Evolutionary conservation across 169 alveolate genomes (phyloP), one percentile per base, ranked within the genome.

Genomic region (Eimeria sp.): DNA sequence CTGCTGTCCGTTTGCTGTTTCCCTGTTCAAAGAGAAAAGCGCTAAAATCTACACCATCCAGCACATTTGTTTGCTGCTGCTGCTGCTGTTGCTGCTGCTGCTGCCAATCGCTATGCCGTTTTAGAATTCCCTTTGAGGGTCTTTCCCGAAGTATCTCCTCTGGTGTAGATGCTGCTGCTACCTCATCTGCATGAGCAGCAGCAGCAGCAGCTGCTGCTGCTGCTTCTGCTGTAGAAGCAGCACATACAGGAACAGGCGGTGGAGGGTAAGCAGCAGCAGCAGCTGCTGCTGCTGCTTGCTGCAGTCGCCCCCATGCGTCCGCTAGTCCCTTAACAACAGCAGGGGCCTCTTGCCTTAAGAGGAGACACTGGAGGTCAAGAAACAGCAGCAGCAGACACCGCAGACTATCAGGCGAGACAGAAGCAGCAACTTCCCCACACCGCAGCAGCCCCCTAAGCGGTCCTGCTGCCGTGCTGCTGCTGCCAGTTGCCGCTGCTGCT

Each of bases 361-460:
- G 54, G n/a, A 83, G 73, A 43, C 47, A 27, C 70, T 57, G 51
- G 75, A 83, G 27, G 7, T 83, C 91, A 22, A 67, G 10, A 75
- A 0, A 49, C 11, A 49, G 30, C 11, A 83, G 10, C 51, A 83
- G 73, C 75, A 83, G 49, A 27, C 91, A 83, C 58, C 91, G 70
- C 75, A 83, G 73, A 54, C 91, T 83, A 76, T 83, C 91, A 13
- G 91, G 91, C 27, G 75, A 83, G 45, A 83, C 76, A 2, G 40
- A 5, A 18, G 76, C 91, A 7, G 51, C 91, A 5, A 83, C 14
- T 5, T 25, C 27, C 25, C 89, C 25, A 45, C 89, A 78, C n/a
- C 65, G 58, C 47, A 78, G 67, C 65, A n/a, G 47, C 67, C 89
- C 89, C 67, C 65, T 16, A 78, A 51, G 49, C 25, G 89, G 18